Base-by-base conservation (phyloP, 495 filamentous ascomycete genomes). In the Amniculicola lignicola region DNA sequence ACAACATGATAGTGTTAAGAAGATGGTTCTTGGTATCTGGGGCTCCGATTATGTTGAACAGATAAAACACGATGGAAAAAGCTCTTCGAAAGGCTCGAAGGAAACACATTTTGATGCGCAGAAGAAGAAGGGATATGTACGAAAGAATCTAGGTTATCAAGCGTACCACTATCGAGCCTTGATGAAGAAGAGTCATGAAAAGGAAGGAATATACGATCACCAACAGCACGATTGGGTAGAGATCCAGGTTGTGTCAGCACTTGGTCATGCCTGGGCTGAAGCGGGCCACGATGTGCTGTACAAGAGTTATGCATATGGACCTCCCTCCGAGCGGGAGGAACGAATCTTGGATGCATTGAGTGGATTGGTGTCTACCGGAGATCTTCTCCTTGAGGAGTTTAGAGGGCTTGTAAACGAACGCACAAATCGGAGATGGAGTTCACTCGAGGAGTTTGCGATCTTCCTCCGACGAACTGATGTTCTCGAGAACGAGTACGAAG, bases 271-370 rank as follows among this genome's bases (percentile, higher is more conserved):
- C 1, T 67, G 62, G 64, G 61, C 66, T 1, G 64, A 64, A 42
- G 57, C 49, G 10, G 61, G 59, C n/a, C 66, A 69, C 45, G 63
- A 69, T 42, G 23, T 65, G 4, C 29, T 61, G 1, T 69, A 69
- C 47, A 69, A 69, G 35, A 44, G 42, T 21, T 53, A 53, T 19
- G 41, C 36, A 2, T 47, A 27, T n/a, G 53, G 53, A 4, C 21
- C 4, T 21, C 42, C 53, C 0, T 12, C 53, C 0, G 1, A 39
- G 3, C 1, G 49, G 19, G 53, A 56, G 19, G 21, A 49, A 31
- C 42, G 29, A 1, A 47, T 27, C 9, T 33, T 51, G 2, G 47
- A 51, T 44, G 12, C 41, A 9, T 25, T 44, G 21, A 44, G 25
- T 22, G 41, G 41, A 4, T 22, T 44, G 5, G 25, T 44, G 11